Evolutionary conservation across 225 moss, liverwort and hornwort genomes (phyloP), one percentile per base, ranked within the genome.

Genomic region (Straminergon stramineum): DNA sequence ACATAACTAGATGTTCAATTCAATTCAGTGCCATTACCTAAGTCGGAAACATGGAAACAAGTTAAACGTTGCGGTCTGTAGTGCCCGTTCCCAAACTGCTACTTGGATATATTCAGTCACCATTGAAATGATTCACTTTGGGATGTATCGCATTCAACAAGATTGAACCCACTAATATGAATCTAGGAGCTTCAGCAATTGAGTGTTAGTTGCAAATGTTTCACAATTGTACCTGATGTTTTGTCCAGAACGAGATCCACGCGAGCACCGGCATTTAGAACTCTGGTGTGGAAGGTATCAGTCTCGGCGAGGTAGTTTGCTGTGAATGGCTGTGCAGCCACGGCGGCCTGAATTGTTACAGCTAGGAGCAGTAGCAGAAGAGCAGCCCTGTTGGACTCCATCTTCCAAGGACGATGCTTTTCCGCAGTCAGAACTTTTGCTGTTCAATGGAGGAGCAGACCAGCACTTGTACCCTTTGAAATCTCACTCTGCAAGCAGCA

Each of bases 231-330:
- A 94, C 94, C 92, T 92, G 94, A 94, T 65, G 35, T 3, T 79
- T 91, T 45, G 86, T 94, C 94, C 77, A 94, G 90, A 78, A 93
- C 61, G 48, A 94, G 93, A 79, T 94, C 91, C 87, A 94, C 94
- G 51, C 89, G 88, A 86, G 48, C 90, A 64, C 94, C 94, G 48
- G 91, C 94, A 86, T 90, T 84, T 73, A 91, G 30, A 86, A 94
- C 73, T 89, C 91, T 88, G 67, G 93, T 94, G 75, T 94, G 94
- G 66, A 85, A 90, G 18, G 86, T 89, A 87, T 94, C 93, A 41
- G 94, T 94, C 70, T 81, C 82, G 24, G 94, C 91, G 58, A 91
- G 51, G 88, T 90, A 94, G 89, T 93, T 94, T 45, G 74, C 7
- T 66, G 90, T 87, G 93, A 94, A 94, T 71, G 86, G 83, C 58